phyloP scores from a whole-genome alignment of 345 rosid species.

The Citrus reticulata region DNA sequence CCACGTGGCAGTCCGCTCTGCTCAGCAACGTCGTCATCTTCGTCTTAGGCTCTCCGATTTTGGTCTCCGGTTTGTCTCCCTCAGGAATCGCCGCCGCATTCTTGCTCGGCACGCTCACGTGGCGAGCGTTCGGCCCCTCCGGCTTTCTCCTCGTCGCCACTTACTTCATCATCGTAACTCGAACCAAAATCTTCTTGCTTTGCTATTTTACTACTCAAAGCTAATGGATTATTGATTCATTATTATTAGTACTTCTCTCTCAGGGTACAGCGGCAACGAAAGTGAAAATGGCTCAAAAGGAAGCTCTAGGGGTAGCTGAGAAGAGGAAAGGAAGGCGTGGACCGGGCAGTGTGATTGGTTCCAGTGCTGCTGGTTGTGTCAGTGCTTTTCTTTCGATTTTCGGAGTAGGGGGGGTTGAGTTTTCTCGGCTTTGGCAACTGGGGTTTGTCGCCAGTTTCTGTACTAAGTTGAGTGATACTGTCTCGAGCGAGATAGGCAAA shows the following conservation, averaged over 20 bases:
- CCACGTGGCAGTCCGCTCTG: slow-evolving; percentile 80
- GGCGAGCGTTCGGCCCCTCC: slow-evolving; percentile 91
- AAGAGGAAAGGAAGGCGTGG: slow-evolving; percentile 94
- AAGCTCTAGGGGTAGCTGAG: slow-evolving; percentile 94
- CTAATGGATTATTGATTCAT: slow-evolving; percentile 8
- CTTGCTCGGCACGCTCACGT: slow-evolving; percentile 81
- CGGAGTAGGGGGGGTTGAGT: slow-evolving; percentile 60
- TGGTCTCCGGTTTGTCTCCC: slow-evolving; percentile 71
- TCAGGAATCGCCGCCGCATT: slow-evolving; percentile 85
- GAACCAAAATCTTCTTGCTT: background rate
- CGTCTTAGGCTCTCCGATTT: slow-evolving; percentile 66
- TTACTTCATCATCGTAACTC: slow-evolving; percentile 61
- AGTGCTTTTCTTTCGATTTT: slow-evolving; percentile 74
- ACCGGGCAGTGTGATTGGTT: slow-evolving; percentile 95
- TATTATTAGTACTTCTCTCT: slow-evolving; percentile 13
- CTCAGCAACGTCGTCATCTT: slow-evolving; percentile 77
- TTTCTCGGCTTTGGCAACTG: slow-evolving; percentile 60
- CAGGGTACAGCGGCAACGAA: slow-evolving; percentile 96
- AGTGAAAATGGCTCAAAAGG: slow-evolving; percentile 95
- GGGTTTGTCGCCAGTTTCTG: slow-evolving; percentile 97
- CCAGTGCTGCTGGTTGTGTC: slow-evolving; percentile 95
- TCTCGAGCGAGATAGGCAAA: slow-evolving; percentile 94
- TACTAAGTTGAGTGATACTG: slow-evolving; percentile 92
- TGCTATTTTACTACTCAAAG: background rate
- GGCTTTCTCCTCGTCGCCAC: slow-evolving; percentile 86